These are phyloP conservation scores for Mucor racemosus DNA, from an alignment of 371 early-diverging fungal species.

Conservation along the genomic window DNA sequence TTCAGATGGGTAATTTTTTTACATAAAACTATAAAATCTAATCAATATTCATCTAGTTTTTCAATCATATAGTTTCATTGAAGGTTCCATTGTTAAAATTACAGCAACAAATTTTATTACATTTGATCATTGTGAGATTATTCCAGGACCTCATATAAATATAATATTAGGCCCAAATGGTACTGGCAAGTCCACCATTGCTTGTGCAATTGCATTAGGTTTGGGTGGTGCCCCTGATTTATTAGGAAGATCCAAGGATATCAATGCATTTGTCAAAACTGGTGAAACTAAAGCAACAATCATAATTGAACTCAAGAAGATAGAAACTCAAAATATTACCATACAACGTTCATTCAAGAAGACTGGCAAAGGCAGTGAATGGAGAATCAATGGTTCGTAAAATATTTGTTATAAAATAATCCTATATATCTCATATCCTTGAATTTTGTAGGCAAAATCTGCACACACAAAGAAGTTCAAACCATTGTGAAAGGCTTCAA, in stretches of 20 bases:
- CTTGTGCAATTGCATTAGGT: slow-evolving; percentile 96
- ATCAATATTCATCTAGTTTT: not conserved
- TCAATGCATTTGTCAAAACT: slow-evolving; percentile 91
- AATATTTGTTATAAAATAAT: not conserved
- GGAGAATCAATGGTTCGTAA: slow-evolving; percentile 80
- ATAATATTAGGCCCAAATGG: slow-evolving; percentile 99
- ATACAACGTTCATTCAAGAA: slow-evolving; percentile 76
- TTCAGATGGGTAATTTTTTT: not conserved
- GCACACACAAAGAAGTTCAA: slow-evolving; percentile 69
- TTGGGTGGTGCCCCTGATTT: slow-evolving; percentile 88
- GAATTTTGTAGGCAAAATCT: slow-evolving; percentile 49
- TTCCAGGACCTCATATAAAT: slow-evolving; percentile 93
- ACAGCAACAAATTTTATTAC: slow-evolving; percentile 89
- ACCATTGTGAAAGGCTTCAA: slow-evolving; percentile 64
- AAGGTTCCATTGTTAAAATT: slow-evolving; percentile 83
- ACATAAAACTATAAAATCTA: too few relatives aligned
- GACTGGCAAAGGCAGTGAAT: slow-evolving; percentile 69
- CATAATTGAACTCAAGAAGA: slow-evolving; percentile 77
- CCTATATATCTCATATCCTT: not conserved
- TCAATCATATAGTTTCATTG: slow-evolving; percentile 49
- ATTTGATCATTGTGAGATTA: slow-evolving; percentile 84
- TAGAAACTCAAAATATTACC: slow-evolving; percentile 49
- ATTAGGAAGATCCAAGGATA: slow-evolving; percentile 86
- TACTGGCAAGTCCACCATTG: slow-evolving; percentile 98
- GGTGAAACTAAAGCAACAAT: slow-evolving; percentile 83